These are phyloP conservation scores for Smallanthus sonchifolius DNA, from an alignment of 129 eudicot genomes.

Conservation along the genomic window DNA sequence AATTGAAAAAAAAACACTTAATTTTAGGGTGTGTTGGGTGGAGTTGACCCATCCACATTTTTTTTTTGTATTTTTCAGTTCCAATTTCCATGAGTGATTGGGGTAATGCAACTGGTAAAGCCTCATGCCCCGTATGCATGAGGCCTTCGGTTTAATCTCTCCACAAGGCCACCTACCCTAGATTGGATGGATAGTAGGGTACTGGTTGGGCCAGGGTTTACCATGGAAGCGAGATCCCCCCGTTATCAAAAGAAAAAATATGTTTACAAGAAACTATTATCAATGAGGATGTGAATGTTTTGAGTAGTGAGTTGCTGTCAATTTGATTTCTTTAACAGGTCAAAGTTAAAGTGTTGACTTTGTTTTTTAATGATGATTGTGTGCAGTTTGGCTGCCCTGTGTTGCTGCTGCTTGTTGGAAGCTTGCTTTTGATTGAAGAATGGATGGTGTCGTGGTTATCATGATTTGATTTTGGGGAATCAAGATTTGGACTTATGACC, in stretches of 20 bases:
- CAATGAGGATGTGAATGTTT: not conserved
- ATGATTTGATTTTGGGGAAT: constrained; percentile 4
- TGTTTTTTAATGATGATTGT: constrained; percentile 5
- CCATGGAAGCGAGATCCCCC: too few species aligned
- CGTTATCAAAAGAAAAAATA: too few species aligned
- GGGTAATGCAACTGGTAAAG: too few species aligned
- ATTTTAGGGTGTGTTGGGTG: not conserved
- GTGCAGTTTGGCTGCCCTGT: constrained; percentile 39
- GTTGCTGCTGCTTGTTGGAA: constrained; percentile 38
- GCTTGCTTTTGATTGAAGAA: constrained; percentile 32
- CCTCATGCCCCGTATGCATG: too few species aligned
- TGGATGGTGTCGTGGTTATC: constrained; percentile 21
- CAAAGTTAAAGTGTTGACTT: constrained; percentile 6
- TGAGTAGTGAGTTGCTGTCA: not conserved
- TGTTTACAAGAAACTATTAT: too few species aligned
- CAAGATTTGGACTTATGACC: constrained; percentile 7
- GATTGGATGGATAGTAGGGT: too few species aligned
- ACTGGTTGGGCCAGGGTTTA: too few species aligned
- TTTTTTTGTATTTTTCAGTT: too few species aligned
- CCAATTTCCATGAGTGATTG: too few species aligned
- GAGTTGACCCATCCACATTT: not conserved
- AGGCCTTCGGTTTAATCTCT: too few species aligned
- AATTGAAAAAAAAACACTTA: not conserved
- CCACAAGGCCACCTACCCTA: too few species aligned
- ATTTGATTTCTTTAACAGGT: not conserved